Evolutionary conservation across 2,329 filamentous ascomycete genomes (phyloP), one percentile per base, ranked within the genome.

Genomic region (Monosporascus sp.): DNA sequence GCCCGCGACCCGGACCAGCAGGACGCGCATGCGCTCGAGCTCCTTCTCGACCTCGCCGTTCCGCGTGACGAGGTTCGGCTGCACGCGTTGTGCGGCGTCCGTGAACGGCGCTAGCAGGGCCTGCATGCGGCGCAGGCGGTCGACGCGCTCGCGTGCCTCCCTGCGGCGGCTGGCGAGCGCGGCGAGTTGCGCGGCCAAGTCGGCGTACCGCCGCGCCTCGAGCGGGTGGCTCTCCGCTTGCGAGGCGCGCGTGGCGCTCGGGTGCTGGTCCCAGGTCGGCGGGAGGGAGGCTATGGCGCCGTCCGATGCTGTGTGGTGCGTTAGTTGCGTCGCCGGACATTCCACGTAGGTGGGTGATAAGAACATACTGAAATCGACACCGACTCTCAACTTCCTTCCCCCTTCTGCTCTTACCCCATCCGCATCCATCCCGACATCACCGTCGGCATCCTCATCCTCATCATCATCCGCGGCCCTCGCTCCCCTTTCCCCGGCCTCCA

Each of bases 31-130:
- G 57, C 78, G 80, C 66, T 85, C 81, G 52, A 91, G 71, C 69
- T 90, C 87, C 51, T 73, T 73, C 64, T 86, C 86, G 9, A 91
- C 68, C 48, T 84, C 79, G 1, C 85, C 83, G 64, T 86, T 81
- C 34, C 81, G 79, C 49, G 83, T 85, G 1, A 87, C 76, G 3
- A 91, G 68, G 64, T 89, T 90, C 54, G 82, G 79, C 66, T 91
- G 87, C 7, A 87, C 71, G 7, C 66, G 52, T 43, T 66, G 44
- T 54, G 53, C 24, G 63, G 58, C 38, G 11, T 44, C 37, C 1
- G 52, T 50, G 46, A 86, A 77, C 1, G 82, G 82, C 36, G 73
- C 72, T 2, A 88, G 67, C 3, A 82, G 64, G 11, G 67, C 67
- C 27, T 77, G 73, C 44, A 88, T 76, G 59, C 65, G 71, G 53